These are phyloP conservation scores for Eucalyptus tenuipes DNA, from an alignment of 345 rosid species.

Conservation along the genomic window DNA sequence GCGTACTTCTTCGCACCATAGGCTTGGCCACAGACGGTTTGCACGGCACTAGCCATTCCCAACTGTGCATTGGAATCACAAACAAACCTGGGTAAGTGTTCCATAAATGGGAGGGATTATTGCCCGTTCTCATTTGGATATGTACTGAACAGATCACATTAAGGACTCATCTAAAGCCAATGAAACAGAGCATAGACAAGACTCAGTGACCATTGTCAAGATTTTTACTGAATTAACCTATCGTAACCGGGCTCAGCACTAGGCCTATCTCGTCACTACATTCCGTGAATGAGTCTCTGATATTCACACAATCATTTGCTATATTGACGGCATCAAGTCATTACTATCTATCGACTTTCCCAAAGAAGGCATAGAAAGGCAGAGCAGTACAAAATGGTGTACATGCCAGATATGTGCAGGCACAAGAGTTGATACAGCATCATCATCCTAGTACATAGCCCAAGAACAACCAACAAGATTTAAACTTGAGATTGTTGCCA, in stretches of 20 bases:
- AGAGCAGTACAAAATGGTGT: background rate
- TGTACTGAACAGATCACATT: background rate
- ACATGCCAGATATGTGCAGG: background rate
- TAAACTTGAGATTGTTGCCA: background rate
- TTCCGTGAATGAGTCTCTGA: background rate
- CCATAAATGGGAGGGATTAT: background rate
- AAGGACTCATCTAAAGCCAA: background rate
- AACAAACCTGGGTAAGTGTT: background rate
- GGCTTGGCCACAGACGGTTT: conserved; percentile 94
- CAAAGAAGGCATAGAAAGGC: background rate
- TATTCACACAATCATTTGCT: background rate
- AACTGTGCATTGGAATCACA: conserved; percentile 20
- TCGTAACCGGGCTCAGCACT: background rate
- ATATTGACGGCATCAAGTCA: background rate
- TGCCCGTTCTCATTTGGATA: background rate
- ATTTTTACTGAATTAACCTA: background rate
- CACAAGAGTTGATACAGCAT: background rate
- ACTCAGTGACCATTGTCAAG: background rate
- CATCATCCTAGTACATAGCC: background rate
- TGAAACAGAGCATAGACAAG: background rate
- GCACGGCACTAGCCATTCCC: conserved; percentile 98
- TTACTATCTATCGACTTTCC: background rate
- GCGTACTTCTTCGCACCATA: conserved; percentile 68
- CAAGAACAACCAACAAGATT: background rate
- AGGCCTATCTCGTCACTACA: background rate